These are phyloP conservation scores for Cichorium intybus DNA, from an alignment of 140 eudicot species.

Conservation along the genomic window DNA sequence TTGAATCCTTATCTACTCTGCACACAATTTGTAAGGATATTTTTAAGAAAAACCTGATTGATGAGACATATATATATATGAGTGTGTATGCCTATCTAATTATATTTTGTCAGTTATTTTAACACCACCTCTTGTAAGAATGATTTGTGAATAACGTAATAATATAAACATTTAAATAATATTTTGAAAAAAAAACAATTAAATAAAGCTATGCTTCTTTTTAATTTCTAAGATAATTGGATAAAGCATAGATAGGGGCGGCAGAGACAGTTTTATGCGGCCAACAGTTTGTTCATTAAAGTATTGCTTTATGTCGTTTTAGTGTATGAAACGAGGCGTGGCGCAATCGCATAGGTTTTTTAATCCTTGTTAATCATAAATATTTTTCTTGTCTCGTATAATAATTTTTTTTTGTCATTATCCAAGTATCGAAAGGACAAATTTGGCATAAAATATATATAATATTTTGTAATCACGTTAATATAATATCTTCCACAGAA, in stretches of 20 bases:
- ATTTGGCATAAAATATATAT: not conserved
- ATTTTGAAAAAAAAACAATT: too few species aligned
- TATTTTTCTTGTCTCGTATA: not conserved
- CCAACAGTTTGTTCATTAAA: slow-evolving; percentile 9
- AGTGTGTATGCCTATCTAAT: too few species aligned
- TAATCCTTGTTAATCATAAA: not conserved
- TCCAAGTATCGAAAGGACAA: not conserved
- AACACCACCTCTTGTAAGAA: too few species aligned
- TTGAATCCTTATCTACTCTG: too few species aligned
- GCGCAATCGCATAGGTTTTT: not conserved
- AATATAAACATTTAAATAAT: too few species aligned
- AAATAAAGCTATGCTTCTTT: not conserved
- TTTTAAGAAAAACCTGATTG: too few species aligned
- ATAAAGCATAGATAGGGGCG: not conserved
- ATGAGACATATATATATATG: too few species aligned
- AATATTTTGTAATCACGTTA: too few species aligned
- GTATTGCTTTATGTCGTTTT: slow-evolving; percentile 8
- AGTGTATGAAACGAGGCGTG: slow-evolving; percentile 10
- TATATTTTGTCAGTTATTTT: too few species aligned
- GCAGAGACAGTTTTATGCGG: slow-evolving; percentile 9
- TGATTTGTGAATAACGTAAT: too few species aligned
- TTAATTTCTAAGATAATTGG: not conserved
- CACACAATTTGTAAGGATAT: too few species aligned
- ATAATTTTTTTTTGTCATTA: not conserved
- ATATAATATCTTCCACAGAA: not conserved